Evolutionary conservation across 2,329 filamentous ascomycete species (phyloP), one percentile per base, ranked within the genome.

Genomic region (Chrysosporium keratinophilum): DNA sequence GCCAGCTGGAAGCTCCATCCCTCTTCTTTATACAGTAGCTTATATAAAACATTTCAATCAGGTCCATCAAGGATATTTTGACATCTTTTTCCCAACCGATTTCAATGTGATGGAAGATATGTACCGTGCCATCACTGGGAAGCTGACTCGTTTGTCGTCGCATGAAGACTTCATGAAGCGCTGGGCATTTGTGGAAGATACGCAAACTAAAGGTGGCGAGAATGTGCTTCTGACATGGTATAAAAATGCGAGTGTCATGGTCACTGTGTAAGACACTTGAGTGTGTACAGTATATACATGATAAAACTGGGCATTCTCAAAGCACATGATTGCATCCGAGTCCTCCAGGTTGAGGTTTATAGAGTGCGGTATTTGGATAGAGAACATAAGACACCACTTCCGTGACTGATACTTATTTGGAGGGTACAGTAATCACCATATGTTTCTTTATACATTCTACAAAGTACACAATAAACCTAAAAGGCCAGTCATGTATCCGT

Each of bases 21-120:
- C n/a, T 35, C 14, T 19, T n/a, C 35, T 23, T 54, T 61, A 43
- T 58, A 54, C 54, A 17, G 33, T 46, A 4, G 1, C 2, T 23
- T 14, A 34, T 49, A 33, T 41, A 40, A 19, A 52, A 19, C 34
- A n/a, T 45, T 46, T 17, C 9, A 50, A 28, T n/a, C 59, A 94
- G 88, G 88, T 96, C 46, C 90, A 97, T 68, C 94, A 98, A 74
- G 94, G 93, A 44, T 97, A 95, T 71, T 98, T 98, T 67, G 94
- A 98, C 67, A 96, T 98, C 63, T 83, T 98, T 66, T 98, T 98
- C 73, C 93, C 93, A 0, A 98, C 93, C 10, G 86, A 98, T 70
- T 98, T 98, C 67, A 78, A 80, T 58, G 84, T 95, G 60, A 85
- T 93, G 71, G 89, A 97, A 70, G 83, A 88, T 63, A 82, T 97